A percentile compares a stretch with the other conserved stretches of the same genome.
These are phyloP conservation scores for Solanum hybrid DNA, from an alignment of 305 asterid genomes.

Conservation along the genomic window DNA sequence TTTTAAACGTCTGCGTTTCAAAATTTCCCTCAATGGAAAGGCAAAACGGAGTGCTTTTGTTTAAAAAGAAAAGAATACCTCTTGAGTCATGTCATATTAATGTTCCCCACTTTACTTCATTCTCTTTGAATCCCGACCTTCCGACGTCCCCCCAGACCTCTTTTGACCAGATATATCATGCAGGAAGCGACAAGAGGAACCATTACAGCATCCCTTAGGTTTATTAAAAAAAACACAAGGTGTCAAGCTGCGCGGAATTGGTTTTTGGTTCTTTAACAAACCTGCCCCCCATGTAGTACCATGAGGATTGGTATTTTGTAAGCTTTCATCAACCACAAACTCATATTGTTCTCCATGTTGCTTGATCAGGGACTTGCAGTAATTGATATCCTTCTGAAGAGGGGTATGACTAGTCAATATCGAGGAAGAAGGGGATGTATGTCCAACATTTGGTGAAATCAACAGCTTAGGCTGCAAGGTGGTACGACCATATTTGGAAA, in stretches of 20 bases:
- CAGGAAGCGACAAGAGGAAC: conserved; percentile 50
- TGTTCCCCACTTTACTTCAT: conserved; percentile 63
- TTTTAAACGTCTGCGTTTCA: too few relatives aligned
- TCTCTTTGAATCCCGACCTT: conserved; percentile 51
- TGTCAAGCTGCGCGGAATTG: conserved; percentile 42
- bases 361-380: conserved; percentile 62
- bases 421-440: conserved; percentile 1
- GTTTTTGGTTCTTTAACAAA: conserved; percentile 13
- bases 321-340: conserved; percentile 23
- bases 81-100: conserved; percentile 20
- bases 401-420: not conserved
- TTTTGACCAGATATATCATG: conserved; percentile 47
- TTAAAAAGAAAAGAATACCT: not conserved
- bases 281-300: conserved; percentile 15
- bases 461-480: not conserved
- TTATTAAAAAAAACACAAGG: conserved; percentile 64
- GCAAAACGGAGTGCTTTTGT: too few relatives aligned
- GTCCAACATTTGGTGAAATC: not conserved
- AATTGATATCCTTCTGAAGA: conserved; percentile 37
- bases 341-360: conserved; percentile 51
- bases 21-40: too few relatives aligned
- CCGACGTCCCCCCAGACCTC: conserved; percentile 30
- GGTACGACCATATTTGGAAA: not conserved
- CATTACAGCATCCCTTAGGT: conserved; percentile 68
- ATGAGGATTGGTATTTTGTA: conserved; percentile 12